Conservation (phyloP, 768 basidiomycete species). For the Paxillus ammoniavirescens region DNA sequence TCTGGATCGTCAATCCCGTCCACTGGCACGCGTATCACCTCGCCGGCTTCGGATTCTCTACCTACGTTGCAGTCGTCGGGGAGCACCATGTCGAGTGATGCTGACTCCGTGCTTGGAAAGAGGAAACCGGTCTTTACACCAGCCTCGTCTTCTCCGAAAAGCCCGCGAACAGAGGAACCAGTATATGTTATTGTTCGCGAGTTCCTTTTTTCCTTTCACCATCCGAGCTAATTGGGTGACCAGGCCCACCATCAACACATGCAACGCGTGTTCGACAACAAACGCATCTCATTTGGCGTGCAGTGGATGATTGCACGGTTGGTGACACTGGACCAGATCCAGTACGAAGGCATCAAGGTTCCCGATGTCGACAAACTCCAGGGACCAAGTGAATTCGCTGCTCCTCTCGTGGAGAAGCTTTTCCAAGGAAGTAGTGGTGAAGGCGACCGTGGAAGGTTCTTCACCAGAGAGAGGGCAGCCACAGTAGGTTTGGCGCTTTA, state of each 20-base stretch:
- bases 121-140: not conserved
- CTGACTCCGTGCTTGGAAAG: slow-evolving; percentile 9
- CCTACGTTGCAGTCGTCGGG: slow-evolving; percentile 8
- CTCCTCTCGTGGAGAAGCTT: slow-evolving; percentile 24
- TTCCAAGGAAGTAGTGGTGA: slow-evolving; percentile 2
- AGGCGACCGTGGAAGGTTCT: not conserved
- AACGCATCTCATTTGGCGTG: slow-evolving; percentile 41
- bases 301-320: slow-evolving; percentile 55
- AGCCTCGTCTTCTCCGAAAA: not conserved
- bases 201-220: not conserved
- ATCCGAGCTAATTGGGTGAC: not conserved
- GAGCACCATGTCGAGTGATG: not conserved
- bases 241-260: slow-evolving; percentile 12
- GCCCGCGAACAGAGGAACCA: not conserved
- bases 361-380: slow-evolving; percentile 26
- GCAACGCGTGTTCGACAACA: slow-evolving; percentile 23
- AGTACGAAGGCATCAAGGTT: slow-evolving; percentile 32
- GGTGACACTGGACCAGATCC: slow-evolving; percentile 28
- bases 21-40: not conserved
- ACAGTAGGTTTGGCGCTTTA: slow-evolving; percentile 15
- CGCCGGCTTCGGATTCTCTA: not conserved
- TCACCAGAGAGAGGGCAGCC: slow-evolving; percentile 13
- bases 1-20: not conserved
- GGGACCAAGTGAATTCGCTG: slow-evolving; percentile 32
- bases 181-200: slow-evolving; percentile 6